Base-by-base conservation (phyloP, 306 rosid species). In the Vigna radiata region DNA sequence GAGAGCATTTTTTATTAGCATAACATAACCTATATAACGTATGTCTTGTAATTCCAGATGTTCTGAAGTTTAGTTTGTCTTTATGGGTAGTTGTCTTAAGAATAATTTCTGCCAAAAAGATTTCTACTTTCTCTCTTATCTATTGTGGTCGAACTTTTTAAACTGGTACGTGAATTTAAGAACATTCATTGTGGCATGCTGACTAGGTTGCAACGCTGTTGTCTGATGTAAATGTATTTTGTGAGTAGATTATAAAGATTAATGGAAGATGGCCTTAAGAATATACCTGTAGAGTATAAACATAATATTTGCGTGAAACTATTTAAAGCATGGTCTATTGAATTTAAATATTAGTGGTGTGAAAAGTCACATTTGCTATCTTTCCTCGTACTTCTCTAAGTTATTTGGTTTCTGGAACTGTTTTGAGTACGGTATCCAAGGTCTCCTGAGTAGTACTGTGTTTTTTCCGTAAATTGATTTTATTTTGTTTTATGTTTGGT, bases 361-460 rank as follows among this genome's bases (percentile, higher is more conserved):
- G 68, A 37, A 18, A 16, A 8, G 39, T 62, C 48, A 15, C 16
- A 52, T 50, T 63, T 52, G 25, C 52, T 44, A 58, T 76, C 64
- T 10, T 8, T n/a, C 46, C 47, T 53, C 18, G n/a, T n/a, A 18
- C 6, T 18, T 67, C 60, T 25, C 6, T 6, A n/a, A 41, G 55
- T 8, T 39, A 70, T 49, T 68, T 59, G 49, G 47, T 39, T 9
- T 31, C 49, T 61, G 60, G 18, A 68, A 77, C 48, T 55, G 13
- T 21, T 67, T 12, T 15, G 18, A 69, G 25, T 77, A 21, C 5
- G 4, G 67, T 9, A 39, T 53, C 53, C 46, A 76, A 47, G 33
- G 49, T 29, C 19, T 60, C 61, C 8, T 48, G 15, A n/a, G 60
- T 29, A 44, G 18, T 65, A n/a, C 19, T 19, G 5, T 17, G 11